Evolutionary conservation across 345 rosid genomes (phyloP).

Genomic region (Zanthoxylum bungeanum): DNA sequence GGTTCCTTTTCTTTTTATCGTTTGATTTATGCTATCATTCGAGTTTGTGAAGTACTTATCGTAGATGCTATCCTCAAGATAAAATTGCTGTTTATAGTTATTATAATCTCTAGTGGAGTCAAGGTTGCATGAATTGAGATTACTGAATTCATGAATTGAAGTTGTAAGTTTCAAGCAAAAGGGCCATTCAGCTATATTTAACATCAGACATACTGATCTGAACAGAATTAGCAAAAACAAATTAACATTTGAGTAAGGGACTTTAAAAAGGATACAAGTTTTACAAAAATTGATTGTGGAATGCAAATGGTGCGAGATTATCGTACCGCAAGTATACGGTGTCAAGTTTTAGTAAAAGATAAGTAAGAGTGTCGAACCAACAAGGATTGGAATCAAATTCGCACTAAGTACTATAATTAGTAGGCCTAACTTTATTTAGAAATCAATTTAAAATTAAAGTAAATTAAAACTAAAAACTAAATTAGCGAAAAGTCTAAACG

Average conservation of each 20-base stretch:
- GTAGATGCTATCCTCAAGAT: background rate
- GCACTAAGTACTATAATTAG: no score
- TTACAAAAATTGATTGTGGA: background rate
- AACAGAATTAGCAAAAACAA: background rate
- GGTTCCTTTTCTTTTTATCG: background rate
- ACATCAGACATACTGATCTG: background rate
- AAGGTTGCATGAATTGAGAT: background rate
- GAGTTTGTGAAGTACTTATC: background rate
- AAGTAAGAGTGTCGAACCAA: no score
- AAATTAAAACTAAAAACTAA: no score
- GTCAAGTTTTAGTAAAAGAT: no score
- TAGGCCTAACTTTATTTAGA: no score
- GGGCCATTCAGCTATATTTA: background rate
- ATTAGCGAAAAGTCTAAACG: no score
- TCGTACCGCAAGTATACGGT: no score
- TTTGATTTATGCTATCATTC: background rate
- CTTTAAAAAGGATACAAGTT: background rate
- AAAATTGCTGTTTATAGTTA: background rate
- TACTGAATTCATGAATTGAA: background rate
- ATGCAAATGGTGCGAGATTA: no score
- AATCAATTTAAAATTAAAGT: no score
- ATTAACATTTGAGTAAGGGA: background rate
- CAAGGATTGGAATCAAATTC: no score
- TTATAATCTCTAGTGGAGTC: background rate
- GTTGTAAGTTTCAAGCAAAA: conserved; percentile 3